Evolutionary conservation across 2,329 filamentous ascomycete species (phyloP), one percentile per base, ranked within the genome.

Genomic region (Aureobasidium sp.): DNA sequence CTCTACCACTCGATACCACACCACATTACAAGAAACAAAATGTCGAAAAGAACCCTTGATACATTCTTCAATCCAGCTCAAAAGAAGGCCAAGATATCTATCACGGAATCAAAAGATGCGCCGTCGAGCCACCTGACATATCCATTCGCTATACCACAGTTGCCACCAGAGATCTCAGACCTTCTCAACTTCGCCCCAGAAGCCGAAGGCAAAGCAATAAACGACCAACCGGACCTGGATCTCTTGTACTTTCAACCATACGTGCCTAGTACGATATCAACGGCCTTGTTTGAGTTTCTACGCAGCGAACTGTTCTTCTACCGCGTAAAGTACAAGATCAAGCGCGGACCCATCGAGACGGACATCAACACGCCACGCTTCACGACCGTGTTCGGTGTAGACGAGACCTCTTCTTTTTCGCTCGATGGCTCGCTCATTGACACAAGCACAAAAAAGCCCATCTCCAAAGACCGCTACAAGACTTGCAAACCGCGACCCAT

Each of bases 211-310:
- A 79, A 75, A 49, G 68, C 71, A 2, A 87, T 91, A 66, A 84
- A 84, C 67, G 80, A 90, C 68, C 84, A 88, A 68, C 82, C 84
- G 0, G 82, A 91, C 65, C 79, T 92, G 0, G 87, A 92, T 70
- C 78, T 93, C 0, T 74, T 92, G 9, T 90, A 90, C 73, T 92
- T 87, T 70, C 81, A 90, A 68, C 88, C 89, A 0, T 92, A 88
- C 65, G 80, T 92, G 4, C 82, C 86, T 0, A 75, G 78, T 2
- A 72, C 79, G 14, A 77, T 84, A 12, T 78, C 84, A 22, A 78
- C 79, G 3, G 77, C 83, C 4, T 73, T 91, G 0, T 93, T 92
- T 72, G 76, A 84, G 15, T 91, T 91, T 69, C 79, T 93, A 1
- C 83, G 89, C 1, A 74, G 78, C n/a, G 81, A 88, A 64, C 74